Evolutionary conservation across 2,329 filamentous ascomycete genomes (phyloP).

Genomic region (Chaetothyriales sp.): DNA sequence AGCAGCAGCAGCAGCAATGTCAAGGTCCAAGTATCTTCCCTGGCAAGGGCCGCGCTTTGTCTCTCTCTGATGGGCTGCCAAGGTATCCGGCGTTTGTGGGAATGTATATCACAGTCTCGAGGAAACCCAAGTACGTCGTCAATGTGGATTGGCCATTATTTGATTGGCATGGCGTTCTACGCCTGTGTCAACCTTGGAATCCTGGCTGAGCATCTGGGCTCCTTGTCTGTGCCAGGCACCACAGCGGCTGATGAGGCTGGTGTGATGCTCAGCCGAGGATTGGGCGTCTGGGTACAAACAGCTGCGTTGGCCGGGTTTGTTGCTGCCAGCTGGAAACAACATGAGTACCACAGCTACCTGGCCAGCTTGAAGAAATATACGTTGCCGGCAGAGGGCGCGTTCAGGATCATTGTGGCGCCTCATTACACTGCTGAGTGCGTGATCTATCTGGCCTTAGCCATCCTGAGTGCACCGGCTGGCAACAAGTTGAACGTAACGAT

Average conservation of each 20-base stretch:
- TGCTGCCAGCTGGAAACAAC: conserved; percentile 56
- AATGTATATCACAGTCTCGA: conserved; percentile 44
- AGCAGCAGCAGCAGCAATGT: conserved; percentile 33
- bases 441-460: conserved; percentile 64
- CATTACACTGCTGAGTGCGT: conserved; percentile 84
- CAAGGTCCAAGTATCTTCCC: neutral
- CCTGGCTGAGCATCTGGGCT: conserved; percentile 51
- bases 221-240: conserved; percentile 7
- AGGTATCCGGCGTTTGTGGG: conserved; percentile 58
- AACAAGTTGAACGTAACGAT: conserved; percentile 55
- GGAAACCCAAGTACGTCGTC: conserved; percentile 51
- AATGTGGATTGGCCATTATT: conserved; percentile 80
- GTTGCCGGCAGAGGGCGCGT: conserved; percentile 58
- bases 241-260: neutral
- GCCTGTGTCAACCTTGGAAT: conserved; percentile 54
- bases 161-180: conserved; percentile 67
- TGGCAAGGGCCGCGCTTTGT: conserved; percentile 33
- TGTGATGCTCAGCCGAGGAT: conserved; percentile 30
- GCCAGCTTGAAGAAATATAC: conserved; percentile 66
- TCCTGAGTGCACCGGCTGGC: conserved; percentile 56
- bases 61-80: conserved; percentile 61
- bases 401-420: conserved; percentile 60
- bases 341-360: conserved; percentile 56
- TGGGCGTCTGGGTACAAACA: neutral
- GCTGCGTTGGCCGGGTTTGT: conserved; percentile 40